Evolutionary conservation across 129 eudicot genomes (phyloP).

Genomic region (Cynara cardunculus): DNA sequence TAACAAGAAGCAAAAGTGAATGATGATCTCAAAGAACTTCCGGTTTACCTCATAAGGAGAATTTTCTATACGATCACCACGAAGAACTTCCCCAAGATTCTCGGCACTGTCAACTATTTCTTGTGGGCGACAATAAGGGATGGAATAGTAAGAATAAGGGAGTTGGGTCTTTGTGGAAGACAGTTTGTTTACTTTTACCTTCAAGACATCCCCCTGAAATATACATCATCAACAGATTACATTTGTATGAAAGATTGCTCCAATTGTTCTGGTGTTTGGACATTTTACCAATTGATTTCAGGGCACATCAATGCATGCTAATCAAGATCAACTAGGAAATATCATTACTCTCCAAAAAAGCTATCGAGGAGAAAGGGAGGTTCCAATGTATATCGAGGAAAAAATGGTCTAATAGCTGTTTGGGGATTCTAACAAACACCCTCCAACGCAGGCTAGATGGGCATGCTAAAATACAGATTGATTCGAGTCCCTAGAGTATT

Average conservation of each 20-base stretch:
- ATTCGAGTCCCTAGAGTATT: background rate
- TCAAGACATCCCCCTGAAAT: conserved; percentile 47
- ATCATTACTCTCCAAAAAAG: too few species aligned
- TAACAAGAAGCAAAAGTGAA: background rate
- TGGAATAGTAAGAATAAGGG: conserved; percentile 58
- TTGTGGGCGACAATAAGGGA: conserved; percentile 51
- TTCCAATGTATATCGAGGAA: too few species aligned
- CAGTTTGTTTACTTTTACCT: conserved; percentile 60
- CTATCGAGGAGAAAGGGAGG: too few species aligned
- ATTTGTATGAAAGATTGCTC: background rate
- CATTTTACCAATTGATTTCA: background rate
- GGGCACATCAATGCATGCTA: background rate
- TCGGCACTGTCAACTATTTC: conserved; percentile 57
- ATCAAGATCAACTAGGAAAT: background rate
- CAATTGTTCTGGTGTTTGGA: background rate
- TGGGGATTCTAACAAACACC: too few species aligned
- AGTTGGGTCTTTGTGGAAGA: conserved; percentile 63
- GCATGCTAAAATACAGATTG: too few species aligned
- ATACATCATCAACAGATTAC: background rate
- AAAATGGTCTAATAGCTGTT: too few species aligned
- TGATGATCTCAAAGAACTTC: background rate
- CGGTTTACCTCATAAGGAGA: conserved; percentile 49
- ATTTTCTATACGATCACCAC: conserved; percentile 70
- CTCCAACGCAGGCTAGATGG: too few species aligned
- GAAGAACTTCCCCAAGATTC: conserved; percentile 73